Percentiles rank a stretch among this genome's conserved stretches.
Evolutionary conservation across 768 basidiomycete species (phyloP).

Genomic region (Sutorius australiensis): DNA sequence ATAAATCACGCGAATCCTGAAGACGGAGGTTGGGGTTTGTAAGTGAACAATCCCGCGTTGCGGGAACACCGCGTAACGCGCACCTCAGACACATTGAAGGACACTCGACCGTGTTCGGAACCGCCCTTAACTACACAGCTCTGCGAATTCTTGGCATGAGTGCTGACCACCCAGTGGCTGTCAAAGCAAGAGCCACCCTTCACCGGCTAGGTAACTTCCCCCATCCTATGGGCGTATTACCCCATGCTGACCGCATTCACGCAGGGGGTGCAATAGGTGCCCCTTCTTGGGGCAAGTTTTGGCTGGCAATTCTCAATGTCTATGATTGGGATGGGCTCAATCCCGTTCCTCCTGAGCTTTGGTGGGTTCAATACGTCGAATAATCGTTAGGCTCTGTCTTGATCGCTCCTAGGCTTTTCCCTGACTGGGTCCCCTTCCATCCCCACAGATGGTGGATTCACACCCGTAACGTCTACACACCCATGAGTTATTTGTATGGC

Average conservation of each 20-base stretch:
- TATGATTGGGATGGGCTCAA: slow-evolving; percentile 97
- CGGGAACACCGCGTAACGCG: not conserved
- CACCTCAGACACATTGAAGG: slow-evolving; percentile 82
- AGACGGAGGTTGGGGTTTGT: slow-evolving; percentile 98
- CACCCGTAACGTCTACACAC: slow-evolving; percentile 83
- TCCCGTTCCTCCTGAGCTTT: slow-evolving; percentile 87
- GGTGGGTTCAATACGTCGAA: slow-evolving; percentile 44
- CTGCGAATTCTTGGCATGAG: slow-evolving; percentile 82
- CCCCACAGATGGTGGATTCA: slow-evolving; percentile 99
- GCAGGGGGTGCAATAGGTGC: slow-evolving; percentile 74
- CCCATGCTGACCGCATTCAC: not conserved
- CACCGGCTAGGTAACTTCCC: slow-evolving; percentile 67
- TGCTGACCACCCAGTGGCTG: slow-evolving; percentile 79
- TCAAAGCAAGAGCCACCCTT: slow-evolving; percentile 75
- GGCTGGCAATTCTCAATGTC: slow-evolving; percentile 87
- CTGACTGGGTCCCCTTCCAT: slow-evolving; percentile 89
- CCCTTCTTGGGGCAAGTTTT: slow-evolving; percentile 96
- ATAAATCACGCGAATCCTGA: slow-evolving; percentile 74
- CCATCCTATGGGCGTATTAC: not conserved
- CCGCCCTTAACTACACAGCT: slow-evolving; percentile 85
- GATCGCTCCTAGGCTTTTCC: slow-evolving; percentile 63
- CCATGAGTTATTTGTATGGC: slow-evolving; percentile 86
- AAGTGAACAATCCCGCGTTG: slow-evolving; percentile 27
- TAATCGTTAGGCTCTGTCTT: not conserved
- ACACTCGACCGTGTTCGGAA: slow-evolving; percentile 90